Conservation (phyloP, 495 filamentous ascomycete genomes). For the Annulohypoxylon nitens region DNA sequence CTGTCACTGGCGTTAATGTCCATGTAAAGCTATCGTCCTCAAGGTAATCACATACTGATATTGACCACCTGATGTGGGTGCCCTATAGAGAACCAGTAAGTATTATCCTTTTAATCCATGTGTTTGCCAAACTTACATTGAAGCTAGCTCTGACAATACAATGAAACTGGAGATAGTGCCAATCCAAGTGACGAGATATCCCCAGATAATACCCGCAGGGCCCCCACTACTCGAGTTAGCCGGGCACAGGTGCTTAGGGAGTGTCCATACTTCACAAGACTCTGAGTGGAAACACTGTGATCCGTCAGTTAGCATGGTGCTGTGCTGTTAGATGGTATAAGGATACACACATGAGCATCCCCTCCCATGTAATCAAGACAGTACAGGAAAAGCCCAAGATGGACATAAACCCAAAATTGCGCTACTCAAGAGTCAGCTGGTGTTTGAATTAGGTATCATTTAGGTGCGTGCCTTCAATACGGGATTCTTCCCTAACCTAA, state of each 20-base stretch:
- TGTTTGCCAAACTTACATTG: constrained; percentile 31
- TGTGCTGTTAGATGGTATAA: neutral
- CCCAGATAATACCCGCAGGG: constrained; percentile 49
- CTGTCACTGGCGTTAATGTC: neutral
- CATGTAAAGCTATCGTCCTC: neutral
- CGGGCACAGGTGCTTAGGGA: neutral
- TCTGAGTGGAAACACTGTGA: constrained; percentile 18
- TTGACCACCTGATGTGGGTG: constrained; percentile 20
- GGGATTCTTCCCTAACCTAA: constrained; percentile 23
- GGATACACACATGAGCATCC: constrained; percentile 18
- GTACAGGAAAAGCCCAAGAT: constrained; percentile 61
- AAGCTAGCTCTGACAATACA: constrained; percentile 50
- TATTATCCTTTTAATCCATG: neutral
- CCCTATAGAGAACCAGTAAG: constrained; percentile 1
- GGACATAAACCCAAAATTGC: constrained; percentile 59
- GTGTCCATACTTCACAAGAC: neutral
- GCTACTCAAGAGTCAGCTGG: neutral
- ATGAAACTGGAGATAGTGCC: constrained; percentile 46
- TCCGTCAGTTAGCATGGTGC: neutral
- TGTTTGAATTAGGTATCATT: neutral
- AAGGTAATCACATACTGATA: constrained; percentile 13
- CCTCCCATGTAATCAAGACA: constrained; percentile 61
- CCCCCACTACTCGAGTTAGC: constrained; percentile 44
- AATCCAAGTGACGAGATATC: constrained; percentile 48
- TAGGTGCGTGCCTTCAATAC: constrained; percentile 7